Evolutionary conservation across 75 land plant species (phyloP), one percentile per base, ranked within the genome.

Genomic region (Pseudotsuga menziesii): DNA sequence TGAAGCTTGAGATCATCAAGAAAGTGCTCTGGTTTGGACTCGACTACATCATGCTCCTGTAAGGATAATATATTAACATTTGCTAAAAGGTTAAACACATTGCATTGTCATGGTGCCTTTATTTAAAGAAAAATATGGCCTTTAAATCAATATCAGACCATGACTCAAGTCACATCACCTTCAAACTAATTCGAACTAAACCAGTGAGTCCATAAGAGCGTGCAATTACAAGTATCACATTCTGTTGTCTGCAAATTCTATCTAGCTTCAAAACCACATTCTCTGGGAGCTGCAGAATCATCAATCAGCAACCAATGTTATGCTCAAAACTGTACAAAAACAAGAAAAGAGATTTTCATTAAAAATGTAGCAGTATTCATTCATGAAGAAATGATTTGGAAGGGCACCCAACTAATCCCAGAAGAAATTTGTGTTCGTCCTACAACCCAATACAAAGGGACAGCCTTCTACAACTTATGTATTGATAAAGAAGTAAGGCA

Each of bases 201-300:
- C 99, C 99, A 74, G 90, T 88, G 17, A 97, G 90, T 57, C 99
- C 99, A 87, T 94, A 97, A 17, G 99, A 97, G 26, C 99, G 91
- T 60, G 99, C 99, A 85, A 89, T 78, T 57, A 97, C 75, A 72
- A 94, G 82, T 80, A 85, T 89, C 22, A 92, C 87, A 82, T 89
- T 83, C 61, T 89, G 84, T 66, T 90, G 83, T 72, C 99, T 82
- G 75, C 99, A 96, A 56, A 94, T 92, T 83, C 82, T 88, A 78
- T 96, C 99, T 60, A 96, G 88, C 63, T 85, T 90, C 74, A 90
- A 22, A 78, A 96, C 73, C 64, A 81, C 74, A 61, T 76, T 81
- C 79, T 94, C 97, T 57, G 72, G 76, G 61, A 96, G 84, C 97
- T 95, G 88, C 75, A 75, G 77, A n/a, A 57, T 62, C 23, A 61